Percentiles rank a stretch among this genome's conserved stretches.
Evolutionary conservation across 1,284 basidiomycete species (phyloP).

Genomic region (Hymenochaete sp.): DNA sequence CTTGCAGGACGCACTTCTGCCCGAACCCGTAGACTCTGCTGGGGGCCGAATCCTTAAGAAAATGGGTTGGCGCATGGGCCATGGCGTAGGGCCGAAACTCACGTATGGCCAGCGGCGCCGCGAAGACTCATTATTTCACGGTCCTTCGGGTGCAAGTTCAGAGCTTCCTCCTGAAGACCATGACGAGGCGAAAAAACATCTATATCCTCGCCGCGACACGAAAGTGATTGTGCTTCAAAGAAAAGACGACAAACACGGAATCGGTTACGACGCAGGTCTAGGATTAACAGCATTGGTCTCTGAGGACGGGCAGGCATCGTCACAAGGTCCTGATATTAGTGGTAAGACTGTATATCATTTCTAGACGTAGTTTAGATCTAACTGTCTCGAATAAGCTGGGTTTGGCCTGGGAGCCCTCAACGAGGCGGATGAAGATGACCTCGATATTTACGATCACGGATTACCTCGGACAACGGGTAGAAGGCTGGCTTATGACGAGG

Average conservation of each 20-base stretch:
- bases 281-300: slow-evolving; percentile 53
- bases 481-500: slow-evolving; percentile 67
- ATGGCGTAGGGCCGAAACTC: slow-evolving; percentile 90
- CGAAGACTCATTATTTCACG: slow-evolving; percentile 50
- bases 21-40: slow-evolving; percentile 56
- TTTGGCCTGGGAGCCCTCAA: slow-evolving; percentile 83
- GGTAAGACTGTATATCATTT: slow-evolving; percentile 32
- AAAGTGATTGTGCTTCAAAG: slow-evolving; percentile 51
- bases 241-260: slow-evolving; percentile 71
- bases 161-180: slow-evolving; percentile 32
- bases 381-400: slow-evolving; percentile 42
- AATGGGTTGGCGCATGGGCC: slow-evolving; percentile 92
- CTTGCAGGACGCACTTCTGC: slow-evolving; percentile 53
- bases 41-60: slow-evolving; percentile 82
- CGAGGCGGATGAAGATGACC: slow-evolving; percentile 82
- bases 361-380: neutral
- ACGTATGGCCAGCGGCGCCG: slow-evolving; percentile 65
- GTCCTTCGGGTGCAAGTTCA: slow-evolving; percentile 32
- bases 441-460: slow-evolving; percentile 69
- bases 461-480: too few species aligned
- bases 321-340: slow-evolving; percentile 47
- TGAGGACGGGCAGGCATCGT: slow-evolving; percentile 17
- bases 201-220: slow-evolving; percentile 78
- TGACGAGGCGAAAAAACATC: slow-evolving; percentile 77
- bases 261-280: slow-evolving; percentile 67